phyloP scores from a whole-genome alignment of 2,329 filamentous ascomycete genomes.

The Colletotrichum melonis region DNA sequence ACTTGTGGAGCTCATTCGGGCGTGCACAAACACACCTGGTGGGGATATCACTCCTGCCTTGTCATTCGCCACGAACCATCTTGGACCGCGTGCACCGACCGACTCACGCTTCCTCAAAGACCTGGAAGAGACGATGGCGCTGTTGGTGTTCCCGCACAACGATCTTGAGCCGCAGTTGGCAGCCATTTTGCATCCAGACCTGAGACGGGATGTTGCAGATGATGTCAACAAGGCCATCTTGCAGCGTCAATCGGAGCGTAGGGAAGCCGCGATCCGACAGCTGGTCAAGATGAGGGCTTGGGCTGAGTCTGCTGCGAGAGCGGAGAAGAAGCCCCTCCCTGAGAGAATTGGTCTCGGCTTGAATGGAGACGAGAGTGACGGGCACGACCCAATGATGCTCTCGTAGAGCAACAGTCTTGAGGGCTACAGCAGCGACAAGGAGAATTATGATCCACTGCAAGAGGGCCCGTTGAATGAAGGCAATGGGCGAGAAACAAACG shows the following conservation, averaged over 20 bases:
- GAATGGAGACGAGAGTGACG: slow-evolving; percentile 41
- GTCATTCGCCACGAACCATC: slow-evolving; percentile 86
- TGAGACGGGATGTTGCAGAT: slow-evolving; percentile 86
- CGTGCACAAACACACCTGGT: slow-evolving; percentile 72
- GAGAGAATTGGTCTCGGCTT: slow-evolving; percentile 53
- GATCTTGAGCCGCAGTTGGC: slow-evolving; percentile 81
- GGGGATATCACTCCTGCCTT: slow-evolving; percentile 84
- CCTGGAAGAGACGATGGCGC: slow-evolving; percentile 90
- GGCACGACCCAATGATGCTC: slow-evolving; percentile 33
- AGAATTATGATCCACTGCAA: neutral
- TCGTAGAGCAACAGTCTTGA: slow-evolving; percentile 20
- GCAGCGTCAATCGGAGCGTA: slow-evolving; percentile 74
- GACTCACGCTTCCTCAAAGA: slow-evolving; percentile 86
- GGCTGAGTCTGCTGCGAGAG: slow-evolving; percentile 76
- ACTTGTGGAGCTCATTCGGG: slow-evolving; percentile 90
- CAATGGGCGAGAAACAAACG: neutral
- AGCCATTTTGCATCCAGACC: slow-evolving; percentile 79
- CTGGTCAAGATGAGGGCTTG: slow-evolving; percentile 86
- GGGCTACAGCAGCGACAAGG: neutral
- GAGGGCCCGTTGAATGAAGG: neutral
- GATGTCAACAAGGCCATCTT: slow-evolving; percentile 92
- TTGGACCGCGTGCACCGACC: slow-evolving; percentile 87
- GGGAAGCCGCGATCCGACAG: slow-evolving; percentile 84
- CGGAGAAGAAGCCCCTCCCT: slow-evolving; percentile 54
- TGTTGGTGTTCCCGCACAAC: slow-evolving; percentile 89